These are phyloP conservation scores for Metschnikowia baotianmanensis DNA, from an alignment of 805 yeast genomes.

Conservation along the genomic window DNA sequence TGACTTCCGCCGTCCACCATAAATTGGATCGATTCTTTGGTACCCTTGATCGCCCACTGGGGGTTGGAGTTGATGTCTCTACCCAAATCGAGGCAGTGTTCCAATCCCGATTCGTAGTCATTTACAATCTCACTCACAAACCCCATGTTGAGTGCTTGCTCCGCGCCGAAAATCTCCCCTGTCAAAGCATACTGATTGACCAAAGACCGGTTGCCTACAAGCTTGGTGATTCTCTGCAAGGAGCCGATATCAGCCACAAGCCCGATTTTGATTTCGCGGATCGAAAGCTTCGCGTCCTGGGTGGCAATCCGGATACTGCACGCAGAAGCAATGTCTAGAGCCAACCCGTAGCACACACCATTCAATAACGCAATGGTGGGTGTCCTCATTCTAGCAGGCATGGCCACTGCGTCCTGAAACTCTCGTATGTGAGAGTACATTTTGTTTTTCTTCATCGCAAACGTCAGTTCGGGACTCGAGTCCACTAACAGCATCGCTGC, in stretches of 20 bases:
- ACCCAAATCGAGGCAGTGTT: slow-evolving; percentile 51
- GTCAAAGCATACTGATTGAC: slow-evolving; percentile 61
- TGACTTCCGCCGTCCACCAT: slow-evolving; percentile 32
- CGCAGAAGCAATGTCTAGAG: slow-evolving; percentile 62
- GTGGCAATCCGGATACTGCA: slow-evolving; percentile 57
- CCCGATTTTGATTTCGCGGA: slow-evolving; percentile 71
- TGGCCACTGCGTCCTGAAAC: slow-evolving; percentile 57
- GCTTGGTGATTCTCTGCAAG: slow-evolving; percentile 59
- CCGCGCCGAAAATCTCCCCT: slow-evolving; percentile 52
- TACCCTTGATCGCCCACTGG: slow-evolving; percentile 63
- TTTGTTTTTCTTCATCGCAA: slow-evolving; percentile 22
- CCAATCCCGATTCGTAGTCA: slow-evolving; percentile 48
- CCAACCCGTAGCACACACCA: slow-evolving; percentile 66
- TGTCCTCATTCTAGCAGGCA: slow-evolving; percentile 46
- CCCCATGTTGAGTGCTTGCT: slow-evolving; percentile 58
- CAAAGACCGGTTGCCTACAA: slow-evolving; percentile 55
- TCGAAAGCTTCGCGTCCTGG: slow-evolving; percentile 50
- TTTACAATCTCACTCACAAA: slow-evolving; percentile 47
- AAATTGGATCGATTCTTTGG: slow-evolving; percentile 53
- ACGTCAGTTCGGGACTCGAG: slow-evolving; percentile 11
- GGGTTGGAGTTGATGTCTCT: slow-evolving; percentile 43
- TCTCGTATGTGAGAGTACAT: slow-evolving; percentile 43
- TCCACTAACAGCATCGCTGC: slow-evolving; percentile 17
- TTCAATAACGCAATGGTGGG: slow-evolving; percentile 70
- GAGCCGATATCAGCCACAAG: slow-evolving; percentile 80